Evolutionary conservation across 1,139 yeast species (phyloP), one percentile per base, ranked within the genome.

Genomic region (Candida dubliniensis): DNA sequence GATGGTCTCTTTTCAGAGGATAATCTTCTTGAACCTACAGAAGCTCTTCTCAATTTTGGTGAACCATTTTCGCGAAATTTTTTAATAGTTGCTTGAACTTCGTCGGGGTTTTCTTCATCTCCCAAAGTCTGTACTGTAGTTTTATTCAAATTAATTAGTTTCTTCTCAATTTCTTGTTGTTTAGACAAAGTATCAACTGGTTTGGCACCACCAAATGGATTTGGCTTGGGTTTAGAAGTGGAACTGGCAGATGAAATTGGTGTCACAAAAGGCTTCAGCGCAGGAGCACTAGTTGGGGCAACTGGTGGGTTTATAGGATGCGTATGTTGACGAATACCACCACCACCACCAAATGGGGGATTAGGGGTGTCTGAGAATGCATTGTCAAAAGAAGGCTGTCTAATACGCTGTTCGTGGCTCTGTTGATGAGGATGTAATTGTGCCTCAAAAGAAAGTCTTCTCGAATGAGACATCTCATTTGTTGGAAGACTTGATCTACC

Each of bases 61-160:
- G 55, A 43, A 30, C 53, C 54, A 34, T 51, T 45, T 36, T 50
- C 50, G 31, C 50, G 52, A 35, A 48, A 47, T 31, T 53, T 44
- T 36, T 47, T 47, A 23, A 49, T 52, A 2, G 53, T 50, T 10
- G 47, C 45, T 41, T 58, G 57, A n/a, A 51, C 50, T 40, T 57
- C 57, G 4, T 49, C 46, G 9, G 33, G 14, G 8, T 49, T 52
- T 12, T 53, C 59, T 12, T 56, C 60, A 13, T 64, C 60, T 0
- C 77, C 80, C 32, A 76, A 51, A 2, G 82, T 79, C 55, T 74
- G 76, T 41, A 78, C 72, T 0, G 87, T 83, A 0, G 86, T 82
- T 34, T 77, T 74, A 54, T 83, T 83, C 36, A 82, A 63, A 41
- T 70, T 67, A 7, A 74, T 66, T 47, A 84, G 62, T 53, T 76